Percentiles rank a stretch among this genome's conserved stretches.
These are phyloP conservation scores for Pythium utonaiense DNA, from an alignment of 352 stramenopile species.

Conservation along the genomic window DNA sequence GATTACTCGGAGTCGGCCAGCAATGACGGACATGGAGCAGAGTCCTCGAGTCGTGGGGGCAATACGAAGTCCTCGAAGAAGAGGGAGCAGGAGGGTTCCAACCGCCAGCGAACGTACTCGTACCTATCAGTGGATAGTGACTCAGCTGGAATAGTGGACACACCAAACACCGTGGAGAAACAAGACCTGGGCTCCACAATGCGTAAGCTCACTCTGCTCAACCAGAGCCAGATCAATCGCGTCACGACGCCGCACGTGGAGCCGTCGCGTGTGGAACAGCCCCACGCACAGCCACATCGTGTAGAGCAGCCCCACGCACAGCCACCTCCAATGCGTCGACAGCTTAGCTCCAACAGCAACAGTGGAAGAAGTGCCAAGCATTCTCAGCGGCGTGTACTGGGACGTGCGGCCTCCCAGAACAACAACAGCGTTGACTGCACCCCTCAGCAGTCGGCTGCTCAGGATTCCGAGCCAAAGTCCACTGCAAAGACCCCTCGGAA, in stretches of 20 bases:
- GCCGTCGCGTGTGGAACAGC: background rate
- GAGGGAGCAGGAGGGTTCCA: background rate
- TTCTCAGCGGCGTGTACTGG: background rate
- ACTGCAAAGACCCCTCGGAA: background rate
- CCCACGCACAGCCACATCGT: background rate
- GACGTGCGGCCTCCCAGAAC: background rate
- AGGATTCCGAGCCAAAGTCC: background rate
- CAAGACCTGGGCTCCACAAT: conserved; percentile 17
- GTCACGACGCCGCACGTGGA: background rate
- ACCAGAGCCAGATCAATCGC: conserved; percentile 1
- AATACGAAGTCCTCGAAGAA: background rate
- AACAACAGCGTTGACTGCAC: background rate
- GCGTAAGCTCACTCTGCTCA: conserved; percentile 11
- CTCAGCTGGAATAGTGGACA: background rate
- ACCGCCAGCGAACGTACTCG: conserved; percentile 16
- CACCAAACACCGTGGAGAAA: background rate
- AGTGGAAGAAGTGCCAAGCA: background rate
- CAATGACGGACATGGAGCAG: background rate
- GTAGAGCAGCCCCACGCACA: background rate
- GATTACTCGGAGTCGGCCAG: background rate
- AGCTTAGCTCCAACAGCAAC: conserved; percentile 5
- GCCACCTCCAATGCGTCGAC: background rate
- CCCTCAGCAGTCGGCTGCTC: background rate
- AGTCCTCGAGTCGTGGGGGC: background rate
- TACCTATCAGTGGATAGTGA: conserved; percentile 18